Base-by-base conservation (phyloP, 345 rosid species). In the Pelargonium nanum region DNA sequence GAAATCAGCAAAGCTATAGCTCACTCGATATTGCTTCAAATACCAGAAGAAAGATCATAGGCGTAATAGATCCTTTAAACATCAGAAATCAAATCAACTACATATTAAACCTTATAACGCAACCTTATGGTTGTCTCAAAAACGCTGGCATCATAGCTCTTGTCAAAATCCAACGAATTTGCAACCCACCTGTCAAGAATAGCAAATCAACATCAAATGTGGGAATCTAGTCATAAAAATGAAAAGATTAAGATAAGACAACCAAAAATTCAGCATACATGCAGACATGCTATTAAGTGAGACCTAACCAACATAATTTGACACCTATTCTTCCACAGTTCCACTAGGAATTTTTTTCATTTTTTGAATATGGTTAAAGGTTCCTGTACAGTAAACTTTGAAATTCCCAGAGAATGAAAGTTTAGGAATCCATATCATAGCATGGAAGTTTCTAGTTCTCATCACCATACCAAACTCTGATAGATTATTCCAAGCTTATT, bases 41-140 rank as follows among this genome's bases (percentile, higher is more conserved):
- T 13, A 48, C 19, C 53, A 48, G 15, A 24, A 51, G 32, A 53
- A n/a, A 22, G 58, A 1, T 5, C 5, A 44, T 6, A 56, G 67
- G 53, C 63, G 19, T 22, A 60, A n/a, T 25, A 23, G 19, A 53
- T 32, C 51, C 60, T 64, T 64, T n/a, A 21, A 58, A 8, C 15
- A 52, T 28, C 28, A 30, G 28, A 22, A 45, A 34, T 71, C 74
- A 59, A 72, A 64, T 68, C 45, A 74, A 73, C 70, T 68, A 73
- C 64, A 78, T 26, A 71, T 75, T 85, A 85, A 89, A 89, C 92
- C 85, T 87, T 76, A 65, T 75, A 78, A 80, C 30, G 81, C 68
- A 77, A 90, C 99, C 99, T 94, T 85, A 94, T 94, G 83, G 99
- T 90, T 82, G 99, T 94, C 81, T 90, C 97, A 55, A 90, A 94